These are phyloP conservation scores for Pythium rishiriense DNA, from an alignment of 352 stramenopile genomes.

Conservation along the genomic window DNA sequence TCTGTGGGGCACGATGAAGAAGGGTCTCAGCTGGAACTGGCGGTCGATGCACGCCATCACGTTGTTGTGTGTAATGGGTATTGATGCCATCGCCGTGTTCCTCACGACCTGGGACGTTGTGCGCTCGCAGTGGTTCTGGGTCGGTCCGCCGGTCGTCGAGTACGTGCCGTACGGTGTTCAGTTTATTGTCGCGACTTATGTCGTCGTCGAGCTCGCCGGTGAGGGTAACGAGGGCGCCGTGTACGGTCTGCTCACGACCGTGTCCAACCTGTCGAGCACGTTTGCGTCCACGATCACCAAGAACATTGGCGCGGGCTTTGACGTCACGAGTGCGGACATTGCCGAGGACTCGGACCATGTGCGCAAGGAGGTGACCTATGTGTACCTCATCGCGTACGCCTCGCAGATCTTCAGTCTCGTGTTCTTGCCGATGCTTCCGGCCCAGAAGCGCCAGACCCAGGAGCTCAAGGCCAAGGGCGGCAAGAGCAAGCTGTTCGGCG, in stretches of 20 bases:
- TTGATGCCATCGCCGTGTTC: no score
- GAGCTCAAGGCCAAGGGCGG: no score
- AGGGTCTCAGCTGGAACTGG: no score
- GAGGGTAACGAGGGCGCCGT: conserved; percentile 26
- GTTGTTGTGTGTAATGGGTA: no score
- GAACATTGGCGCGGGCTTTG: conserved; percentile 18
- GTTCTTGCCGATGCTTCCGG: no score
- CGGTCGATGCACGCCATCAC: no score
- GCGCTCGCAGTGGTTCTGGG: conserved; percentile 10
- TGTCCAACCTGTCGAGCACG: conserved; percentile 25
- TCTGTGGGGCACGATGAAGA: no score
- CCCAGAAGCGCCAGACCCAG: no score
- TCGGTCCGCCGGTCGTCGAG: conserved; percentile 32
- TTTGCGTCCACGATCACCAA: conserved; percentile 30
- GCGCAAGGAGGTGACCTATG: conserved; percentile 10
- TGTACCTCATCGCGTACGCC: no score
- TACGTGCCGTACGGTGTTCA: conserved; percentile 43
- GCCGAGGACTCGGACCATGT: conserved; percentile 21
- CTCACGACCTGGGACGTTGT: conserved; percentile 20
- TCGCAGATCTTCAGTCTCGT: no score
- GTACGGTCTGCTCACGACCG: conserved; percentile 17
- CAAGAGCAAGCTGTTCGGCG: no score
- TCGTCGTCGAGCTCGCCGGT: conserved; percentile 38
- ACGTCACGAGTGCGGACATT: conserved; percentile 25
- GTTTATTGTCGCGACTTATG: conserved; percentile 44